Base-by-base conservation (phyloP, 2,329 filamentous ascomycete species). In the Xylariaceae sp. region DNA sequence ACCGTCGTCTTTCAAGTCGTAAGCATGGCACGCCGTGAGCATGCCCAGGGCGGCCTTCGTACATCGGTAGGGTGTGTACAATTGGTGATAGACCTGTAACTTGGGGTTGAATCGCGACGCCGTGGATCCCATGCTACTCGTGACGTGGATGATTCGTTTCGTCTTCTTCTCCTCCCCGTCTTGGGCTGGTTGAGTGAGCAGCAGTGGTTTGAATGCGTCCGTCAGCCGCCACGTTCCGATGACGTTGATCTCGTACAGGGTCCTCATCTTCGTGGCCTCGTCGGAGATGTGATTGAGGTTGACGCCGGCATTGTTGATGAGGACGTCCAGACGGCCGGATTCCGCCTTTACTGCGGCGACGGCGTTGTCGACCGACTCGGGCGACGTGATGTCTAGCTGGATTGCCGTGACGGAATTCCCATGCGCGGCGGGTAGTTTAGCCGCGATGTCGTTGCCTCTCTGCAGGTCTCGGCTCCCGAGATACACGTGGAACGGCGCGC, bases 261-360 rank as follows among this genome's bases (percentile, higher is more conserved):
- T 43, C 3, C 44, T 40, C 55, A 67, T 60, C 46, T 60, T 60
- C 17, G 12, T 33, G 2, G 57, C 48, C 23, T 51, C 52, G 53
- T 65, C 60, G 29, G 41, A 6, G 6, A 51, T 41, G n/a, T 19
- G 29, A 21, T 21, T 19, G 45, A 34, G 14, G 19, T 54, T 61
- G 29, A 59, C 53, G 14, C 59, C 63, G 21, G 60, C 63, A 39
- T 67, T 67, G 53, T 65, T 65, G 45, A 66, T 49, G 9, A 67
- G 60, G 28, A 63, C 52, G 36, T 67, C 65, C 11, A 67, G 33
- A 2, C 63, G 58, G 11, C 63, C 65, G 2, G 28, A 40, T 8
- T 60, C 40, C 7, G 53, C 39, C 34, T 61, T 33, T 17, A 64
- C 58, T 4, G 39, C 19, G 1, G 51, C 44, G 6, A 52, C 63